Percentiles rank a stretch among this genome's conserved stretches.
These are phyloP conservation scores for Lachnellula willkommii DNA, from an alignment of 2,329 filamentous ascomycete genomes.

Conservation along the genomic window DNA sequence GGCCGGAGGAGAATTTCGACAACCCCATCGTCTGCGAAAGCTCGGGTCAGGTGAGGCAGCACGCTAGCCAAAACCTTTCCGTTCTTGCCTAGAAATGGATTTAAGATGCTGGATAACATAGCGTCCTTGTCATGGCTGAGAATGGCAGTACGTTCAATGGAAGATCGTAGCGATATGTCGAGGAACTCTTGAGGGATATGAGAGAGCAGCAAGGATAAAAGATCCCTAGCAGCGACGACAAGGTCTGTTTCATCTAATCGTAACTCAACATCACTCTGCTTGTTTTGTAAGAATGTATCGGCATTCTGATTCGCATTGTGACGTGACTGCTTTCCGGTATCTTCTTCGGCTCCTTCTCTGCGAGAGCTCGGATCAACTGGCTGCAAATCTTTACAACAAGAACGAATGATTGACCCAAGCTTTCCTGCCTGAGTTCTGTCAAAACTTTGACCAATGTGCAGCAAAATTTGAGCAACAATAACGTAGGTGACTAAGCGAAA, in stretches of 20 bases:
- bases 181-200: constrained; percentile 61
- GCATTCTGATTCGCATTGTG: constrained; percentile 54
- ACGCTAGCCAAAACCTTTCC: constrained; percentile 66
- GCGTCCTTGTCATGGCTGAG: constrained; percentile 62
- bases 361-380: constrained; percentile 35
- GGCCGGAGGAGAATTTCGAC: constrained; percentile 65
- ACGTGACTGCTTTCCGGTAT: constrained; percentile 28
- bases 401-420: constrained; percentile 55
- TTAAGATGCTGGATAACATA: constrained; percentile 77
- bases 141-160: constrained; percentile 77
- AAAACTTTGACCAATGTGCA: constrained; percentile 59
- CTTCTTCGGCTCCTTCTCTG: constrained; percentile 3
- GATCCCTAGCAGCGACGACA: constrained; percentile 48
- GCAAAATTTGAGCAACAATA: constrained; percentile 53
- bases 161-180: constrained; percentile 64
- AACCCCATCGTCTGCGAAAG: constrained; percentile 55
- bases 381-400: constrained; percentile 71
- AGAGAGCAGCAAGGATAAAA: constrained; percentile 60
- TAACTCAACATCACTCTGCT: constrained; percentile 21
- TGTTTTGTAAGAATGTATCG: constrained; percentile 61
- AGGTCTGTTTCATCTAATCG: constrained; percentile 42
- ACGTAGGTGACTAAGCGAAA: constrained; percentile 59
- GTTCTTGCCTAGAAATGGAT: constrained; percentile 62
- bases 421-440: constrained; percentile 60
- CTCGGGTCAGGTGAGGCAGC: constrained; percentile 69